Evolutionary conservation across 2,329 filamentous ascomycete genomes (phyloP), one percentile per base, ranked within the genome.

Genomic region (Pseudogymnoascus sp.): DNA sequence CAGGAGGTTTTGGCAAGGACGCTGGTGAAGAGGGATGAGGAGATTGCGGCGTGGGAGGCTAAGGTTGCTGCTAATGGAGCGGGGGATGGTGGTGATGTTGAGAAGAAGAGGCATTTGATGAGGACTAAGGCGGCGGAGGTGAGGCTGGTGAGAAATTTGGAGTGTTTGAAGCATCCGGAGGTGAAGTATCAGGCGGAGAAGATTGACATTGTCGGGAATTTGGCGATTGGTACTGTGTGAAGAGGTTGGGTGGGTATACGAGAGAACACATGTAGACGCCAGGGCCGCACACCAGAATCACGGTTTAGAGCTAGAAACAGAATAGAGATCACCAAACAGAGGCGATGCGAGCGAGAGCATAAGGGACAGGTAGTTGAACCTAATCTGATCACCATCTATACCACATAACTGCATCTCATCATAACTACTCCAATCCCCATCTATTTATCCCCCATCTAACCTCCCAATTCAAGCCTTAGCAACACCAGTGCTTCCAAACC

Each of bases 101-200:
- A 75, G 40, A 75, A 74, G 62, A 73, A 73, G 42, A 77, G 80
- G 77, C 86, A 90, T 74, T 75, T 95, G 67, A 81, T 87, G 62
- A 80, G 83, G 73, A 95, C 89, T 64, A 91, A 92, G 75, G 92
- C 92, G n/a, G 88, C 91, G 6, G 95, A 99, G 78, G 83, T 99
- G 68, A 86, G 87, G 73, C 81, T 97, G 42, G 88, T 96, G 62
- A 82, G 91, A 69, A 91, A 93, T 73, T 76, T 90, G 64, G 80
- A 80, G 63, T 86, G 86, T 66, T 74, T 97, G 73, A 79, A 86
- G 62, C 75, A 84, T 65, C 93, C 93, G 10, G 76, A 81, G 47
- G 76, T 87, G 8, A 79, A 83, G 68, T 87, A 92, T 76, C 78
- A 79, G 67, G 86, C 87, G 5, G 78, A 77, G 72, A 77, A 72